phyloP scores from a whole-genome alignment of 2,329 filamentous ascomycete species.

The Bisporella sp. region DNA sequence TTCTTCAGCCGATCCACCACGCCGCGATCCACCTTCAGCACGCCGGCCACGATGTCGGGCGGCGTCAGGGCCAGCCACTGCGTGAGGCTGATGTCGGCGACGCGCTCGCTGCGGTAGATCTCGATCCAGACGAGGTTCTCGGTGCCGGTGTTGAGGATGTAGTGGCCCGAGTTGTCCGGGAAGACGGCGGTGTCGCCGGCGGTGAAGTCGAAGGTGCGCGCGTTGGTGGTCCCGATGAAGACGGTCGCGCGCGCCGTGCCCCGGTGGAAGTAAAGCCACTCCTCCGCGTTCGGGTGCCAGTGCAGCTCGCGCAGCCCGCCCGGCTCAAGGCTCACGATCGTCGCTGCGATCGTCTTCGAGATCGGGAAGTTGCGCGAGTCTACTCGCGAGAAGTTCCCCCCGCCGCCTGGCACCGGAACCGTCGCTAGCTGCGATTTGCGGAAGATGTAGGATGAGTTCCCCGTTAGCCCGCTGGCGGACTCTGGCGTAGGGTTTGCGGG shows the following conservation, averaged over 20 bases:
- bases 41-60: conserved; percentile 51
- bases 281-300: conserved; percentile 52
- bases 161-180: conserved; percentile 51
- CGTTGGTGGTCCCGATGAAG: conserved; percentile 41
- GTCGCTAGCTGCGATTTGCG: conserved; percentile 39
- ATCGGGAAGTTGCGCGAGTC: conserved; percentile 51
- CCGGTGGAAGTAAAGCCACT: conserved; percentile 54
- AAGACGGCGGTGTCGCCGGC: conserved; percentile 58
- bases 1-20: conserved; percentile 52
- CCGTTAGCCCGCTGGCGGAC: conserved; percentile 32
- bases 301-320: conserved; percentile 60
- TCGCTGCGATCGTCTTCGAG: conserved; percentile 46
- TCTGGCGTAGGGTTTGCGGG: conserved; percentile 37
- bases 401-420: conserved; percentile 39
- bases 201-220: conserved; percentile 29
- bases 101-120: conserved; percentile 60
- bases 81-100: conserved; percentile 58
- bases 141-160: conserved; percentile 32
- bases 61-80: conserved; percentile 67
- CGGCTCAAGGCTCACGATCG: conserved; percentile 49
- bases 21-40: conserved; percentile 50
- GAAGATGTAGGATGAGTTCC: conserved; percentile 37
- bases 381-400: conserved; percentile 50
- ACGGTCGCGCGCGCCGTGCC: conserved; percentile 50
- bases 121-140: conserved; percentile 63